Percentiles rank a stretch among this genome's conserved stretches.
phyloP scores from a whole-genome alignment of 2,329 filamentous ascomycete species.

The Neoarthrinium moseri region DNA sequence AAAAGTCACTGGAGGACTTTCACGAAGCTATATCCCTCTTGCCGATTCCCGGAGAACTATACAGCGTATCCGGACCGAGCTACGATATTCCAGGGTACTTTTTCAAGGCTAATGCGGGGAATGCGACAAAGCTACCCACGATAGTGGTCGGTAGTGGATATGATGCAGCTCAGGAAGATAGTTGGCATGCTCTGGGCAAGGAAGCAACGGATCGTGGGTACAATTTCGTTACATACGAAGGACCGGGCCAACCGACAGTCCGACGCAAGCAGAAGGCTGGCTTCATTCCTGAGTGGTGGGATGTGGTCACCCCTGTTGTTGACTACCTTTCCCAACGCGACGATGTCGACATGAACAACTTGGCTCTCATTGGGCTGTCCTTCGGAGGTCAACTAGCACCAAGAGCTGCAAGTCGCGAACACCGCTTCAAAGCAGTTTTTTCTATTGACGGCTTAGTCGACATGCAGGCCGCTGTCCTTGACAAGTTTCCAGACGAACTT shows the following conservation, averaged over 20 bases:
- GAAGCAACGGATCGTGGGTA: conserved; percentile 24
- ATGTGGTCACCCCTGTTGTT: conserved; percentile 26
- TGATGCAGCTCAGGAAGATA: conserved; percentile 36
- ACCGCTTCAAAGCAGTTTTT: conserved; percentile 7
- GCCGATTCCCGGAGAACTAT: conserved; percentile 32
- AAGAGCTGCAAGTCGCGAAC: background rate
- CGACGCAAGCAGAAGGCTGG: conserved; percentile 30
- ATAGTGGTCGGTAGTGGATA: conserved; percentile 34
- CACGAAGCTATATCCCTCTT: conserved; percentile 35
- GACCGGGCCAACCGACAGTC: conserved; percentile 32
- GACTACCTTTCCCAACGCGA: conserved; percentile 2
- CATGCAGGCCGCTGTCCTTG: conserved; percentile 10
- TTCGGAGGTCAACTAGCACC: conserved; percentile 6
- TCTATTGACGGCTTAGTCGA: conserved; percentile 7
- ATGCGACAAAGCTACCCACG: conserved; percentile 22
- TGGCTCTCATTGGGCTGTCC: conserved; percentile 1
- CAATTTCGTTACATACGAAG: conserved; percentile 34
- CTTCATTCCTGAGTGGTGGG: conserved; percentile 35
- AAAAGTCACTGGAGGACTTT: conserved; percentile 32
- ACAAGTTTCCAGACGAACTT: conserved; percentile 11
- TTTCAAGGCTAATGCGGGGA: conserved; percentile 12
- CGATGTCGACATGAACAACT: conserved; percentile 8
- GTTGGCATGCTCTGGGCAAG: conserved; percentile 28
- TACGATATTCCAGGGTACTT: conserved; percentile 21
- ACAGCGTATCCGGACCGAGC: conserved; percentile 26